A percentile compares a stretch with the other conserved stretches of the same genome.
Conservation (phyloP, 2,329 filamentous ascomycete genomes). For the Apiospora phragmitis region DNA sequence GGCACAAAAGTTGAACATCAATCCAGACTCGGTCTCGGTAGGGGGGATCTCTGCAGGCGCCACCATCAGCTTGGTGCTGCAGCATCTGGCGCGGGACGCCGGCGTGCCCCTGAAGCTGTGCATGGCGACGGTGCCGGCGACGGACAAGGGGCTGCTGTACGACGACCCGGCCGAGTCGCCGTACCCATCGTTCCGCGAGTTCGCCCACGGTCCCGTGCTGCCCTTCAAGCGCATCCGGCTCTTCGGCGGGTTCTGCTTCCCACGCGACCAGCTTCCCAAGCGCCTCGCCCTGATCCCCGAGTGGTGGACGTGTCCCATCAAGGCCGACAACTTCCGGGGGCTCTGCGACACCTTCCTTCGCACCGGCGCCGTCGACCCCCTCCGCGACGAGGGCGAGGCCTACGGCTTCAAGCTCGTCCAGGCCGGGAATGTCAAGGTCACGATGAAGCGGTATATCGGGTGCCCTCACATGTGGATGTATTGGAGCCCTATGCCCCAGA, state of each 20-base stretch:
- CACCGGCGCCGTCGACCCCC: slow-evolving; percentile 39
- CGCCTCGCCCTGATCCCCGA: slow-evolving; percentile 29
- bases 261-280: slow-evolving; percentile 26
- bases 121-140: slow-evolving; percentile 34
- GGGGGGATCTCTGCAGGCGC: slow-evolving; percentile 41
- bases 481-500: slow-evolving; percentile 24
- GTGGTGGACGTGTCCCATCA: slow-evolving; percentile 37
- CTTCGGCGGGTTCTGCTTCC: slow-evolving; percentile 31
- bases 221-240: slow-evolving; percentile 36
- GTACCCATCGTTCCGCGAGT: slow-evolving; percentile 35
- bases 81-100: slow-evolving; percentile 38
- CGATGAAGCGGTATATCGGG: slow-evolving; percentile 44
- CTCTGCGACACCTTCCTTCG: slow-evolving; percentile 35
- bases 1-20: slow-evolving; percentile 29
- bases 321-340: slow-evolving; percentile 31
- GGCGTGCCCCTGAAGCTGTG: slow-evolving; percentile 36
- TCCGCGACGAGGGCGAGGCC: slow-evolving; percentile 50
- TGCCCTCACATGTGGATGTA: slow-evolving; percentile 50
- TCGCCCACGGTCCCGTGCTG: slow-evolving; percentile 33
- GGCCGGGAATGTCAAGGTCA: slow-evolving; percentile 43
- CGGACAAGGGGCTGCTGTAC: slow-evolving; percentile 29
- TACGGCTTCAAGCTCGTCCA: slow-evolving; percentile 44
- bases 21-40: slow-evolving; percentile 35
- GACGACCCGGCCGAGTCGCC: slow-evolving; percentile 34
- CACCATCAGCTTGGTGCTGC: slow-evolving; percentile 35